A percentile compares a stretch with the other conserved stretches of the same genome.
These are phyloP conservation scores for Arctostaphylos glauca DNA, from an alignment of 148 eudicot genomes.

Conservation along the genomic window DNA sequence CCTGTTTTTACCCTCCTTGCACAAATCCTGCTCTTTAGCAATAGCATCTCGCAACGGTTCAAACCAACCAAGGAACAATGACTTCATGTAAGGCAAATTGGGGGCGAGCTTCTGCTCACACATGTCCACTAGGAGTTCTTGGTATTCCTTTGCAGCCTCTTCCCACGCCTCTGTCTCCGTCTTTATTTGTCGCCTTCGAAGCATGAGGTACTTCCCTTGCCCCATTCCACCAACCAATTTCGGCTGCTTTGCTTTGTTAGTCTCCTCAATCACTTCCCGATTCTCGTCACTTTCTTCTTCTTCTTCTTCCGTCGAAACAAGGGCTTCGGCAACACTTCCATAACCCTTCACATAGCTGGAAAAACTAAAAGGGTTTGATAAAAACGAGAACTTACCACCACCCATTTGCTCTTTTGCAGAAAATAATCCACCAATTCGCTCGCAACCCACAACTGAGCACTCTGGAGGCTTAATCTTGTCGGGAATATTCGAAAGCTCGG, in stretches of 20 bases:
- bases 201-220: constrained; percentile 45
- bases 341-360: constrained; percentile 30
- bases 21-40: constrained; percentile 59
- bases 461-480: constrained; percentile 4
- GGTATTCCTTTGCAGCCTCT: constrained; percentile 83
- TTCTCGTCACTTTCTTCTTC: constrained; percentile 73
- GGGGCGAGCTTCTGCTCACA: constrained; percentile 94
- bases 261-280: constrained; percentile 44
- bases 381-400: constrained; percentile 17
- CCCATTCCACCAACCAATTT: constrained; percentile 54
- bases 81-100: constrained; percentile 87
- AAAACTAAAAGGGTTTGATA: constrained; percentile 28
- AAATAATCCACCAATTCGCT: constrained; percentile 19
- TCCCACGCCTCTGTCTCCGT: constrained; percentile 92
- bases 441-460: too few relatives aligned
- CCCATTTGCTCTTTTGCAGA: constrained; percentile 21
- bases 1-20: constrained; percentile 44
- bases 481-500: constrained; percentile 14
- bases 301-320: constrained; percentile 62
- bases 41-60: constrained; percentile 81
- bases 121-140: constrained; percentile 78
- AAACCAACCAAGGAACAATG: constrained; percentile 96
- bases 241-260: constrained; percentile 31
- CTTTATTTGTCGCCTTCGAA: constrained; percentile 65
- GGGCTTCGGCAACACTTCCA: constrained; percentile 64